Percentiles rank a stretch among this genome's conserved stretches.
Evolutionary conservation across 2,329 filamentous ascomycete species (phyloP).

Genomic region (Ceratocystis smalleyi): DNA sequence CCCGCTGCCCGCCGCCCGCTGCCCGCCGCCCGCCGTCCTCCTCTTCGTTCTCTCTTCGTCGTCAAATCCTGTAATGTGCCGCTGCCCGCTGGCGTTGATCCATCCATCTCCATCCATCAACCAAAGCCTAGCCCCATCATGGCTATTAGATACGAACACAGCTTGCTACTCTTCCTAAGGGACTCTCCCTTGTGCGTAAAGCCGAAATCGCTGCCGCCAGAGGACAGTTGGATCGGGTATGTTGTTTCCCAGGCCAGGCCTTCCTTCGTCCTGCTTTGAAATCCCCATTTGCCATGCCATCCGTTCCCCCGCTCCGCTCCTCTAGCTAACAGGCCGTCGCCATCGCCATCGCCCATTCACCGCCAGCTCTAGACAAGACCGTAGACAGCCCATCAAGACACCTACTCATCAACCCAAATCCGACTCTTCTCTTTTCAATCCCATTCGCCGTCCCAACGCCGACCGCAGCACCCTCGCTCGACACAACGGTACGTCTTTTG

Average conservation of each 20-base stretch:
- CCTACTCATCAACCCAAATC: conserved; percentile 15
- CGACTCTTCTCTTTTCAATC: conserved; percentile 19
- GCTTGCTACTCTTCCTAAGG: conserved; percentile 59
- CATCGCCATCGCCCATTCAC: background rate
- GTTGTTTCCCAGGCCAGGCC: conserved; percentile 19
- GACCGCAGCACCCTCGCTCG: conserved; percentile 9
- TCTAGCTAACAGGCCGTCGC: background rate
- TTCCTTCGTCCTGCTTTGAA: background rate
- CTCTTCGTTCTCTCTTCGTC: background rate
- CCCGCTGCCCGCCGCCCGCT: no score
- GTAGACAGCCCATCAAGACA: conserved; percentile 13
- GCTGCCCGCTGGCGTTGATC: background rate
- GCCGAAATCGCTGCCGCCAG: conserved; percentile 62
- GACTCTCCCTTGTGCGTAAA: conserved; percentile 71
- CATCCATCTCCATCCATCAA: background rate
- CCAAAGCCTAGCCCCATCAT: conserved; percentile 1
- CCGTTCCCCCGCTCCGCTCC: background rate
- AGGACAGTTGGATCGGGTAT: conserved; percentile 95
- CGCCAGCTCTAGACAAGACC: conserved; percentile 6
- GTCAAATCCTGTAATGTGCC: background rate
- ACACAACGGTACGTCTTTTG: conserved; percentile 2
- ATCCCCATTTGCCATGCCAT: background rate
- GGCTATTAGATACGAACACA: conserved; percentile 51
- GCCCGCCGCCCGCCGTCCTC: background rate
- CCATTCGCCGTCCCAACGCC: conserved; percentile 4